A percentile compares a stretch with the other conserved stretches of the same genome.
Evolutionary conservation across 192 early-diverging fungal species (phyloP).

Genomic region (Backusella tarrabulga): DNA sequence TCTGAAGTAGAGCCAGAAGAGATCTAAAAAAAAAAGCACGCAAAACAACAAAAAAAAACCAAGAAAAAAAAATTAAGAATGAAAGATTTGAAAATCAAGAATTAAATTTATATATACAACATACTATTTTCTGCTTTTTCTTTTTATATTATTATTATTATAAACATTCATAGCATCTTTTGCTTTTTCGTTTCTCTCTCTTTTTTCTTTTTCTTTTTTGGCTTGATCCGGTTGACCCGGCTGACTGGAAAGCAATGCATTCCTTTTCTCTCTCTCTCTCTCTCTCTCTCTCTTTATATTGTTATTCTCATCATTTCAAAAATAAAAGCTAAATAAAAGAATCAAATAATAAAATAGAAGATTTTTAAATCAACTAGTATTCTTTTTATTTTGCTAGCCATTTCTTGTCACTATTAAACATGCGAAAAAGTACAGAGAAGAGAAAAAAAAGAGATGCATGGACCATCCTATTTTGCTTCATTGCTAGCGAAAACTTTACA

Average conservation of each 20-base stretch:
- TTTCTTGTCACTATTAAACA: neutral
- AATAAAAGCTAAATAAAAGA: neutral
- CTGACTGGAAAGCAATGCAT: neutral
- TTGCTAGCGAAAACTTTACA: neutral
- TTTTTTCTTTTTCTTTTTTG: neutral
- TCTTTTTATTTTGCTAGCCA: too few species aligned
- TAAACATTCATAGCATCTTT: neutral
- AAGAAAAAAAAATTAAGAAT: neutral
- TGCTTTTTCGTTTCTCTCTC: neutral
- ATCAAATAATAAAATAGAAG: neutral
- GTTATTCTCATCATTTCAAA: neutral
- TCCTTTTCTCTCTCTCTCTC: neutral
- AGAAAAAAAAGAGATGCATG: neutral
- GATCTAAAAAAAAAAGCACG: neutral
- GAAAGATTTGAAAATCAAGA: neutral
- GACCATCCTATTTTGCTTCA: neutral
- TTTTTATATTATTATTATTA: neutral
- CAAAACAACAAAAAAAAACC: neutral
- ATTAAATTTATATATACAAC: neutral
- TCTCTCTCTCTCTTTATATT: neutral
- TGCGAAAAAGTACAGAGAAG: neutral
- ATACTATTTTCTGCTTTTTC: neutral
- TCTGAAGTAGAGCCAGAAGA: conserved; percentile 2
- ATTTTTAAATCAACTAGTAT: neutral
- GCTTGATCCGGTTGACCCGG: neutral